Base-by-base conservation (phyloP, 2,329 filamentous ascomycete species). In the Coleophoma cylindrospora region DNA sequence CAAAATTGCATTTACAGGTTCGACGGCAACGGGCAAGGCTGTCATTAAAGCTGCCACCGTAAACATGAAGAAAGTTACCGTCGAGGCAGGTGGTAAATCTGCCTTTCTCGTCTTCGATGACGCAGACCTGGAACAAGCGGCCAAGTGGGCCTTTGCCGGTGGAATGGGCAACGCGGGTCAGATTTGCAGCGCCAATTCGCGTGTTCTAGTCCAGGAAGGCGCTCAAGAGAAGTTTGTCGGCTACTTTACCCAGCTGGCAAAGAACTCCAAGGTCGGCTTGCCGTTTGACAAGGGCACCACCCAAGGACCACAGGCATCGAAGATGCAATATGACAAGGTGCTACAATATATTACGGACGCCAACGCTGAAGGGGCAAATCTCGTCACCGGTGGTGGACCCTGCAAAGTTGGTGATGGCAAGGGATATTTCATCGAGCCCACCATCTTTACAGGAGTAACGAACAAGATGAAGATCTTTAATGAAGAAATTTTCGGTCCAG, bases 401-500 rank as follows among this genome's bases (percentile, higher is more conserved):
- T 19, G 19, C 19, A 19, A 19, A 19, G 17, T 33, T 12, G 6
- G 43, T 49, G 27, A 22, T 19, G 11, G n/a, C 22, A 22, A 81
- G 66, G 80, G 81, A 40, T 85, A 79, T 74, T 86, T 84, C 73
- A 84, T 86, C 63, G 71, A 84, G 68, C 83, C 83, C 13, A 86
- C 83, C 58, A 80, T 86, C 70, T 86, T 87, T 74, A 77, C 76
- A 61, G 78, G 81, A 62, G 81, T 85, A 54, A 76, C 71, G 48
- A 74, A 80, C 53, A 74, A 84, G 66, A 86, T 85, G 80, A 83
- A 80, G 73, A 85, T 86, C 61, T 74, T 82, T 61, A 76, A 83
- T 66, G 81, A 86, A 66, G 83, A 87, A 67, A 84, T 86, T 67
- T 87, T 86, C 66, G 83, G 83, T 50, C 83, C 83, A 43, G 82